These are phyloP conservation scores for Alopecurus myosuroides DNA, from an alignment of 176 grass and related monocot species.

Conservation along the genomic window DNA sequence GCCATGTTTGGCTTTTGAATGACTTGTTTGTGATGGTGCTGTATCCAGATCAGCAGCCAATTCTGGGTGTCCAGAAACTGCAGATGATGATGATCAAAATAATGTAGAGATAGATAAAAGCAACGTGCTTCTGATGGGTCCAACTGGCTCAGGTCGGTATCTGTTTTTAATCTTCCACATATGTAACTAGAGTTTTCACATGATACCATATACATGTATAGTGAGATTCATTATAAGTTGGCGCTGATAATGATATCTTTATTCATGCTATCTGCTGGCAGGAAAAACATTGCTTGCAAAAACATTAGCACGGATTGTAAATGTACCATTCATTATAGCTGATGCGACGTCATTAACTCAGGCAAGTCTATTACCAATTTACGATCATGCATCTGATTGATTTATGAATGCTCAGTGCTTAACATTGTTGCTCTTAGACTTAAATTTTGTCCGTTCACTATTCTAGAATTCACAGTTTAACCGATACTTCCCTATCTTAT, in stretches of 20 bases:
- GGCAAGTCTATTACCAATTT: slow-evolving; percentile 49
- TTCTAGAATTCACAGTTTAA: neutral
- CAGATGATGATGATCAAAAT: slow-evolving; percentile 62
- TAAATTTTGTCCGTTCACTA: slow-evolving; percentile 2
- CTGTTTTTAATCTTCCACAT: neutral
- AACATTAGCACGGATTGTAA: slow-evolving; percentile 90
- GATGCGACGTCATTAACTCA: slow-evolving; percentile 94
- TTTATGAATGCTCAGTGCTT: slow-evolving; percentile 11
- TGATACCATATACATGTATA: neutral
- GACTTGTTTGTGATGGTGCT: slow-evolving; percentile 24
- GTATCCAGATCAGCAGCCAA: slow-evolving; percentile 51
- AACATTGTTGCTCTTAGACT: slow-evolving; percentile 1
- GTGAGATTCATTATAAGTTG: slow-evolving; percentile 14
- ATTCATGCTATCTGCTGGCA: slow-evolving; percentile 40
- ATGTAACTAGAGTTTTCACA: slow-evolving; percentile 1
- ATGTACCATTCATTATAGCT: slow-evolving; percentile 94
- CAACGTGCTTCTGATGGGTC: slow-evolving; percentile 94
- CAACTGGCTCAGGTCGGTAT: slow-evolving; percentile 79
- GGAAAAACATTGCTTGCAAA: slow-evolving; percentile 99
- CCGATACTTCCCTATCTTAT: neutral
- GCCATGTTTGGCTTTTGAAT: neutral
- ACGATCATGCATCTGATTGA: neutral
- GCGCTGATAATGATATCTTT: slow-evolving; percentile 27
- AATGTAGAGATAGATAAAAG: slow-evolving; percentile 99
- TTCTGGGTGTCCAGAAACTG: slow-evolving; percentile 31